Base-by-base conservation (phyloP, 148 eudicot species). In the Camellia granthamiana region DNA sequence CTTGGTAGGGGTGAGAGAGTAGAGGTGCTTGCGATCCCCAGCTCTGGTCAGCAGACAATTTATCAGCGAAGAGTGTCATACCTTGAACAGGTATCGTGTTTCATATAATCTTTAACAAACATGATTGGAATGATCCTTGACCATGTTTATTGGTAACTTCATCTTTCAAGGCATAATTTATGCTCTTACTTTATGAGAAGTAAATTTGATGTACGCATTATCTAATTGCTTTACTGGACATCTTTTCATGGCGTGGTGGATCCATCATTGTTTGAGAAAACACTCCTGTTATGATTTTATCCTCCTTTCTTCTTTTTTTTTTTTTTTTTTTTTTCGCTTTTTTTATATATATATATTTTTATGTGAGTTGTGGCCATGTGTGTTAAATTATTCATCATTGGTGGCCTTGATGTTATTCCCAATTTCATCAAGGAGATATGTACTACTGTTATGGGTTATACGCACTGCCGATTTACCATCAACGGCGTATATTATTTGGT, bases 1-100 rank as follows among this genome's bases (percentile, higher is more conserved):
- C 91, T 95, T 83, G 91, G 93, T 62, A 88, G 93, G 83, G 97
- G 81, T 80, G 99, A 95, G 87, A 90, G 99, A 85, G 97, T 95
- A 56, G 97, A 95, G 86, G 92, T 93, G 83, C 84, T 95, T 77
- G 99, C 90, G 44, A 93, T 95, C 23, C 99, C 99, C 54, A 89
- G 84, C 85, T 84, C 97, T 19, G 78, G 79, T 79, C 90, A 86
- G 81, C 88, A 87, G 74, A 84, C 90, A 42, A 85, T 82, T 78
- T 91, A 83, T 84, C 93, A 93, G 87, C 87, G 86, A 81, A 82
- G 77, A 82, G 95, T 92, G 71, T 80, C 86, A 16, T 92, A 95
- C 78, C 95, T 93, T 79, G 97, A 95, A 75, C 95, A 95, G 97
- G 99, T 95, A 81, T 76, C n/a, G 9, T 79, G 7, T 6, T 62